Percentiles rank a stretch among this genome's conserved stretches.
Evolutionary conservation across 2,329 filamentous ascomycete species (phyloP).

Genomic region (Pseudophaeomoniella oleicola): DNA sequence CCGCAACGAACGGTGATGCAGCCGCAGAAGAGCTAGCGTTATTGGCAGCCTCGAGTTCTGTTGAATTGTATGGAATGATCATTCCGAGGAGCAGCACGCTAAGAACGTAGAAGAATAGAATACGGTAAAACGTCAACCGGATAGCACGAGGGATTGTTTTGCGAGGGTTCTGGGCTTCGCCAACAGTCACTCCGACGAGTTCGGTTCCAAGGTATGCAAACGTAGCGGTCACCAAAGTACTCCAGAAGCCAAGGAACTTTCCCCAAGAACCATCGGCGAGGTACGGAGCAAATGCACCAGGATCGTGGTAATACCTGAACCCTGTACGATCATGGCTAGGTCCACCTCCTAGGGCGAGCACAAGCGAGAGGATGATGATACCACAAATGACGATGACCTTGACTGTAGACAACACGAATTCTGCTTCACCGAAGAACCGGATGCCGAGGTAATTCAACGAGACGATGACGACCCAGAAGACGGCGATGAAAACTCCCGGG

Average conservation of each 20-base stretch:
- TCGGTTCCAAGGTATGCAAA: constrained; percentile 70
- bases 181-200: constrained; percentile 63
- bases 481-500: constrained; percentile 64
- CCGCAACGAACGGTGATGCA: constrained; percentile 62
- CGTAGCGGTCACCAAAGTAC: constrained; percentile 58
- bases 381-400: constrained; percentile 54
- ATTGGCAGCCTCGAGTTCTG: constrained; percentile 32
- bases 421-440: constrained; percentile 55
- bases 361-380: constrained; percentile 49
- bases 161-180: constrained; percentile 66
- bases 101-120: constrained; percentile 65
- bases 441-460: constrained; percentile 59
- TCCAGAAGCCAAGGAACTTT: constrained; percentile 51
- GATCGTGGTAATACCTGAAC: constrained; percentile 52
- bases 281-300: constrained; percentile 42
- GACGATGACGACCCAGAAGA: constrained; percentile 50
- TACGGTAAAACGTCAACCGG: constrained; percentile 68
- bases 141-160: constrained; percentile 64
- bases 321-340: constrained; percentile 47
- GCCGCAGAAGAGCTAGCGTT: constrained; percentile 36
- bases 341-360: constrained; percentile 51
- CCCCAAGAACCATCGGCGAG: constrained; percentile 30
- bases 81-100: constrained; percentile 63
- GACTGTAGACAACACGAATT: constrained; percentile 44
- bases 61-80: constrained; percentile 57